phyloP scores from a whole-genome alignment of 139 green algal genomes.

The Volvox africanus region DNA sequence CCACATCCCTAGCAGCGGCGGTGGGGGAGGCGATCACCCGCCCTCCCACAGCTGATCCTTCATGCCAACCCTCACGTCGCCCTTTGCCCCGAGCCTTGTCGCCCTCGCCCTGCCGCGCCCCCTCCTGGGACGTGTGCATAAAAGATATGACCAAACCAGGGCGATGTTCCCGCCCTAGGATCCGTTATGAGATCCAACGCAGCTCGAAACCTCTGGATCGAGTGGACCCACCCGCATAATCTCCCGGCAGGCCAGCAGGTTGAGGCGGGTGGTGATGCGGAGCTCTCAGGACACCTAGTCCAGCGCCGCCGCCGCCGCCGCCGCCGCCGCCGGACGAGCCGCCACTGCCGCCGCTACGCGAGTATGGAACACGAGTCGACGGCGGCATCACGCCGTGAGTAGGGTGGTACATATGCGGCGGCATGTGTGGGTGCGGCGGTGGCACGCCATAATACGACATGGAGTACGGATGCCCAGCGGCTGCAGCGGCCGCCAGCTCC shows the following conservation, averaged over 20 bases:
- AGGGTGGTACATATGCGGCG: conserved; percentile 5
- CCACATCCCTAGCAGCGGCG: no score
- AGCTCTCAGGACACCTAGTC: not conserved
- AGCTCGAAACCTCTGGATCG: no score
- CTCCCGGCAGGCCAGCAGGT: not conserved
- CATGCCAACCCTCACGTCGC: no score
- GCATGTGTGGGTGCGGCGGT: not conserved
- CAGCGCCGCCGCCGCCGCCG: not conserved
- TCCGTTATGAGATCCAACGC: no score
- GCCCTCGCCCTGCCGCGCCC: no score
- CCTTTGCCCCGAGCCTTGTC: no score
- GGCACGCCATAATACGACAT: conserved; percentile 8
- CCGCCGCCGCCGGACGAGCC: conserved; percentile 11
- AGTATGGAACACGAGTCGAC: not conserved
- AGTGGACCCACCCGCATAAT: not conserved
- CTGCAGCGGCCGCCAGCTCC: conserved; percentile 6
- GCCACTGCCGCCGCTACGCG: not conserved
- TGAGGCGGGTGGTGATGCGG: not conserved
- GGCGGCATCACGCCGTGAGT: not conserved
- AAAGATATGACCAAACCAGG: no score
- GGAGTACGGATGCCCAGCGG: conserved; percentile 21
- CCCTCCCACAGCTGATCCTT: no score
- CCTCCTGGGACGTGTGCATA: no score
- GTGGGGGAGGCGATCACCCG: no score
- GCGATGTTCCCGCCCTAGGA: no score